Conservation (phyloP, 768 basidiomycete species). For the Rhizopogon vesiculosus region DNA sequence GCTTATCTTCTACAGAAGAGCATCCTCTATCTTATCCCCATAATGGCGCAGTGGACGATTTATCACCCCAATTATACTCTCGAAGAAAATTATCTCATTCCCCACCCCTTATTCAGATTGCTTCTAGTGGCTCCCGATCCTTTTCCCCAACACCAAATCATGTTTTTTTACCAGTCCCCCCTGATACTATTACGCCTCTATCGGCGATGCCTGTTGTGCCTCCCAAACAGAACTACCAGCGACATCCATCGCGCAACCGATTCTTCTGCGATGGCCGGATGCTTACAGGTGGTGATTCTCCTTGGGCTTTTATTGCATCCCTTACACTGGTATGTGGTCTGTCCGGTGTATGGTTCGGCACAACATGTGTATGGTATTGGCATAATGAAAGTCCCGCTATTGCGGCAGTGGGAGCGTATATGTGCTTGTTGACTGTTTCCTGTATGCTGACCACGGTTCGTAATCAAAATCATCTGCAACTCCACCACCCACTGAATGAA, state of each 20-base stretch:
- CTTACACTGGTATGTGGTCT: slow-evolving; percentile 60
- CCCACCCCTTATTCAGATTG: slow-evolving; percentile 21
- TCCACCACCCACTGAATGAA: slow-evolving; percentile 1
- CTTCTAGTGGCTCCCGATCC: slow-evolving; percentile 18
- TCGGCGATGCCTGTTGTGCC: slow-evolving; percentile 27
- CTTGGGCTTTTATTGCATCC: slow-evolving; percentile 72
- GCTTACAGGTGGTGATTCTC: slow-evolving; percentile 82
- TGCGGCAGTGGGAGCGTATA: slow-evolving; percentile 59
- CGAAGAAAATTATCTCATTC: slow-evolving; percentile 12
- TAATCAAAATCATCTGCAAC: slow-evolving; percentile 8
- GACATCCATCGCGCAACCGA: slow-evolving; percentile 67
- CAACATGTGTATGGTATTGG: slow-evolving; percentile 92
- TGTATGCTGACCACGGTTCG: slow-evolving; percentile 76
- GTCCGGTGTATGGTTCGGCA: slow-evolving; percentile 81
- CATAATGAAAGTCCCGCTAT: slow-evolving; percentile 65
- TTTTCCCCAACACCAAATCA: slow-evolving; percentile 23
- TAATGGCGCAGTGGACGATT: slow-evolving; percentile 4
- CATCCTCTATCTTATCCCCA: slow-evolving; percentile 1
- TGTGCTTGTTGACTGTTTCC: slow-evolving; percentile 62
- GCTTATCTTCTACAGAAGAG: slow-evolving; percentile 13
- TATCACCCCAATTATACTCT: slow-evolving; percentile 5
- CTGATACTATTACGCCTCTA: slow-evolving; percentile 26
- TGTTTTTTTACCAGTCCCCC: slow-evolving; percentile 25
- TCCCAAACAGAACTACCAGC: slow-evolving; percentile 50
- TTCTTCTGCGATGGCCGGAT: slow-evolving; percentile 72